Evolutionary conservation across 2,329 filamentous ascomycete species (phyloP).

Genomic region (Hypocrella siamensis): DNA sequence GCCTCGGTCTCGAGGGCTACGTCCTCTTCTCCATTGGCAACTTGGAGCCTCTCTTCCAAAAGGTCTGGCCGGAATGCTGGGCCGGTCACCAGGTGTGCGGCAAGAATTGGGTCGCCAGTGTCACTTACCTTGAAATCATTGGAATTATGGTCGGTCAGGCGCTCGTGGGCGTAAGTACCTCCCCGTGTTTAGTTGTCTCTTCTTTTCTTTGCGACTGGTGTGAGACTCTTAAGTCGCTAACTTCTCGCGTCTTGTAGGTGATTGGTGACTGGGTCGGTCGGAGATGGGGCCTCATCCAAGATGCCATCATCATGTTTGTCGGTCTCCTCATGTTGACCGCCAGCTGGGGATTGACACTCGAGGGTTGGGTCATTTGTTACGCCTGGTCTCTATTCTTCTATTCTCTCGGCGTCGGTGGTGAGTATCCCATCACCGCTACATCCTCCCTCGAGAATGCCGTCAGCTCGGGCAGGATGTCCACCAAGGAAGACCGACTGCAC

Average conservation of each 20-base stretch:
- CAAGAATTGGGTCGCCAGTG: conserved; percentile 64
- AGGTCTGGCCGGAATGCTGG: conserved; percentile 72
- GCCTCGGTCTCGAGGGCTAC: conserved; percentile 85
- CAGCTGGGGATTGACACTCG: conserved; percentile 71
- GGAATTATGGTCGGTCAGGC: conserved; percentile 94
- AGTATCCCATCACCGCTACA: conserved; percentile 94
- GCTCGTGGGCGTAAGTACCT: conserved; percentile 59
- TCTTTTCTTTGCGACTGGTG: neutral
- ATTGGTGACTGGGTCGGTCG: conserved; percentile 67
- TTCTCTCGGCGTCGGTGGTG: conserved; percentile 54
- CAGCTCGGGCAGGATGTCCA: conserved; percentile 74
- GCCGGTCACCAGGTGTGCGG: conserved; percentile 48
- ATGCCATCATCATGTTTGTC: conserved; percentile 84
- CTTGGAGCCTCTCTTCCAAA: conserved; percentile 64
- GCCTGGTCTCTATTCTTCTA: conserved; percentile 83
- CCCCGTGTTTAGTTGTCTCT: no score
- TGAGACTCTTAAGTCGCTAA: no score
- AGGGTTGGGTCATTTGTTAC: conserved; percentile 97
- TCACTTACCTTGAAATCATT: conserved; percentile 83
- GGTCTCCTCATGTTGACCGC: conserved; percentile 85
- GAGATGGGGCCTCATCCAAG: conserved; percentile 90
- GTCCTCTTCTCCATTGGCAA: conserved; percentile 96
- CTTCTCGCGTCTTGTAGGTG: conserved; percentile 18
- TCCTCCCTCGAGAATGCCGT: conserved; percentile 87
- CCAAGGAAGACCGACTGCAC: conserved; percentile 83